A percentile compares a stretch with the other conserved stretches of the same genome.
These are phyloP conservation scores for Pistacia integerrima DNA, from an alignment of 345 rosid species.

Conservation along the genomic window DNA sequence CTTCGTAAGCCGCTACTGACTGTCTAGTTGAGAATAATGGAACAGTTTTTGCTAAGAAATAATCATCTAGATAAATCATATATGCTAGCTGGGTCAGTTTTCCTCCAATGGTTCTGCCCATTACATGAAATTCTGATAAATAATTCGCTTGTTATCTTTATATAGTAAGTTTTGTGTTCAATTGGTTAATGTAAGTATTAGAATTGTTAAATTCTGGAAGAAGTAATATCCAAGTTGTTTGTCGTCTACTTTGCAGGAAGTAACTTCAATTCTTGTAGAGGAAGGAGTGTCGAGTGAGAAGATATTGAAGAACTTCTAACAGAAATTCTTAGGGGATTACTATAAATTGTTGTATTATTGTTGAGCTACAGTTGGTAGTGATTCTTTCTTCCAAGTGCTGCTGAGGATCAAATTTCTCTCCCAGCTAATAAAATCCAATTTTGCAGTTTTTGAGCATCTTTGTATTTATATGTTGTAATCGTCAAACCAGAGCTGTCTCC, in stretches of 20 bases:
- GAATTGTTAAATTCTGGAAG: background rate
- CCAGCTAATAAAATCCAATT: constrained; percentile 40
- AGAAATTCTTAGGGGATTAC: background rate
- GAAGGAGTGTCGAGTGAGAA: constrained; percentile 74
- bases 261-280: constrained; percentile 69
- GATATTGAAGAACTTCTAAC: constrained; percentile 88
- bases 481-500: background rate
- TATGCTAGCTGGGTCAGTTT: background rate
- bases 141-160: too few species aligned
- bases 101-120: background rate
- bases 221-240: background rate
- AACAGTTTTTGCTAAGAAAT: background rate
- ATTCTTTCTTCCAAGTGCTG: constrained; percentile 37
- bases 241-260: constrained; percentile 59
- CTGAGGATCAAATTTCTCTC: constrained; percentile 20
- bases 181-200: background rate
- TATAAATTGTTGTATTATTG: constrained; percentile 33
- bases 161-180: background rate
- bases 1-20: background rate
- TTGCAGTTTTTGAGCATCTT: constrained; percentile 16
- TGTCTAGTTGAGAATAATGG: too few species aligned
- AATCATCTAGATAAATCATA: background rate
- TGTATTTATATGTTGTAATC: background rate
- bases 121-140: too few species aligned
- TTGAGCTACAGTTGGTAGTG: constrained; percentile 17